Conservation (phyloP, 2,329 filamentous ascomycete species). For the Aaosphaeria pasadenensis region DNA sequence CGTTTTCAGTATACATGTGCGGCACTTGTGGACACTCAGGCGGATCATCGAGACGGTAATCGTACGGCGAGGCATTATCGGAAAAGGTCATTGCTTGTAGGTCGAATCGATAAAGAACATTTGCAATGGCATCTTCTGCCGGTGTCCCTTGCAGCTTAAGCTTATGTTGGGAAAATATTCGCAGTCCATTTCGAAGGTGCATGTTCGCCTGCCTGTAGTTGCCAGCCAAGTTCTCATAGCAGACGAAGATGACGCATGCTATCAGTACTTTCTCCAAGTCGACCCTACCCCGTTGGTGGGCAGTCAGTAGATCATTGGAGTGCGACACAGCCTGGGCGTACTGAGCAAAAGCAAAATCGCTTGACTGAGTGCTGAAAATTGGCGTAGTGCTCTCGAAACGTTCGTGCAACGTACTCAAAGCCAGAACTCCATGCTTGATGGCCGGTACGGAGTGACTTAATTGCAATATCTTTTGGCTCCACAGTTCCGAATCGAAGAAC, state of each 20-base stretch:
- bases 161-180: constrained; percentile 22
- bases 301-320: constrained; percentile 22
- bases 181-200: constrained; percentile 25
- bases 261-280: constrained; percentile 24
- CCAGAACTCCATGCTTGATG: constrained; percentile 28
- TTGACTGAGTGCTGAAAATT: constrained; percentile 9
- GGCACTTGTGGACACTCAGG: constrained; percentile 19
- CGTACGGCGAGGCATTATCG: constrained; percentile 22
- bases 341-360: constrained; percentile 25
- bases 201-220: constrained; percentile 26
- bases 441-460: constrained; percentile 24
- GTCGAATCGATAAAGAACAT: constrained; percentile 26
- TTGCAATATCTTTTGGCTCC: constrained; percentile 25
- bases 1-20: constrained; percentile 14
- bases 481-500: constrained; percentile 31
- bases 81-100: constrained; percentile 32
- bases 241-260: constrained; percentile 29
- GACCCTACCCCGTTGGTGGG: constrained; percentile 15
- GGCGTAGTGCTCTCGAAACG: constrained; percentile 17
- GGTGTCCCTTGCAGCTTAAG: constrained; percentile 2
- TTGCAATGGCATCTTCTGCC: constrained; percentile 15
- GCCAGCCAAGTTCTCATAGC: constrained; percentile 28
- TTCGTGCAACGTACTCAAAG: constrained; percentile 27
- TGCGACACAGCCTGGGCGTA: constrained; percentile 27
- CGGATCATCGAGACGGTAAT: constrained; percentile 16